phyloP scores from a whole-genome alignment of 345 rosid species.

The Populus deltoides region DNA sequence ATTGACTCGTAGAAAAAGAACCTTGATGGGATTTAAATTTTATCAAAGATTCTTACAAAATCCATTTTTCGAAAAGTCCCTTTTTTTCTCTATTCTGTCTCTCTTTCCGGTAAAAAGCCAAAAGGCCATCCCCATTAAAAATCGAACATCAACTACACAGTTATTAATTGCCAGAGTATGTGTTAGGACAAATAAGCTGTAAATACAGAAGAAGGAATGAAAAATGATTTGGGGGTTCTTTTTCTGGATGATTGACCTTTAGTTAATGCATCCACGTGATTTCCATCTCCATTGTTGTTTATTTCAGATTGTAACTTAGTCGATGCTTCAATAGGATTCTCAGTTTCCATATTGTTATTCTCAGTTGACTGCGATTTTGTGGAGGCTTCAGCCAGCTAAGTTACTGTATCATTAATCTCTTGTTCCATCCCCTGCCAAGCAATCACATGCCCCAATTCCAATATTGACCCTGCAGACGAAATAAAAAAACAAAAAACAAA shows the following conservation, averaged over 20 bases:
- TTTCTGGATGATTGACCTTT: slow-evolving; percentile 33
- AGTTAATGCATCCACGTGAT: slow-evolving; percentile 23
- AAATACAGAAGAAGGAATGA: no score
- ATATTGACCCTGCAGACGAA: not conserved
- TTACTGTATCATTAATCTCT: slow-evolving; percentile 23
- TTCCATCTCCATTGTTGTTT: slow-evolving; percentile 23
- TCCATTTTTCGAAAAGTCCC: no score
- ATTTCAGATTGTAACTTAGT: not conserved
- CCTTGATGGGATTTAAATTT: no score
- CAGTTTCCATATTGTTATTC: not conserved
- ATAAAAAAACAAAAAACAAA: not conserved
- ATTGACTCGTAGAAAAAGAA: no score
- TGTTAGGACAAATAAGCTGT: no score
- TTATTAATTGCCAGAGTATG: no score
- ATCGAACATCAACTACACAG: no score
- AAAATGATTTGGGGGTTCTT: slow-evolving; percentile 22
- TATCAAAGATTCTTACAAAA: no score
- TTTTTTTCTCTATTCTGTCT: no score
- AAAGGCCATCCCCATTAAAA: no score
- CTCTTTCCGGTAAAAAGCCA: no score
- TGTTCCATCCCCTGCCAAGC: slow-evolving; percentile 31
- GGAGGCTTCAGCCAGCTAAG: not conserved
- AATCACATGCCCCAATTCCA: not conserved
- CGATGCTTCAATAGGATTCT: slow-evolving; percentile 4
- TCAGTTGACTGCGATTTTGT: not conserved